Evolutionary conservation across 345 rosid genomes (phyloP).

Genomic region (Populus tremula): DNA sequence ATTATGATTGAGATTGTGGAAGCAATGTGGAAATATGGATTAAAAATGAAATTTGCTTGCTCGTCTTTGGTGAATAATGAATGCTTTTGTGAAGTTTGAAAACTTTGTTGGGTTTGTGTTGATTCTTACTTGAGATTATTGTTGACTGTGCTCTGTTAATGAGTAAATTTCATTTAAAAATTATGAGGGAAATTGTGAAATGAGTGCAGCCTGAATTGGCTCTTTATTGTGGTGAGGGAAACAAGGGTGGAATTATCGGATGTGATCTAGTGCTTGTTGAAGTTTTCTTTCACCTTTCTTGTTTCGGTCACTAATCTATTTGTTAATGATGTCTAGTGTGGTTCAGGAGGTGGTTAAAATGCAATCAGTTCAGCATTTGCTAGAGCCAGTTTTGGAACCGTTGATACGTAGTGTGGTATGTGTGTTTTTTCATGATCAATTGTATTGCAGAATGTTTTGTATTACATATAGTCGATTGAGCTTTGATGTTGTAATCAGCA

Average conservation of each 20-base stretch:
- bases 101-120: slow-evolving; percentile 2
- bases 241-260: neutral
- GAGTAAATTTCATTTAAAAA: neutral
- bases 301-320: slow-evolving; percentile 20
- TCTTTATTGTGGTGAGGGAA: neutral
- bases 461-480: neutral
- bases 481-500: neutral
- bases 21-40: neutral
- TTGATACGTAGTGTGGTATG: slow-evolving; percentile 94
- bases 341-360: slow-evolving; percentile 85
- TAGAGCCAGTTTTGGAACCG: slow-evolving; percentile 92
- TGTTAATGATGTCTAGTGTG: slow-evolving; percentile 53
- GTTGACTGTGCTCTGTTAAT: neutral
- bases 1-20: neutral
- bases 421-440: slow-evolving; percentile 4
- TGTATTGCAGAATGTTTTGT: neutral
- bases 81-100: neutral
- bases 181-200: neutral
- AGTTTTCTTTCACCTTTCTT: neutral
- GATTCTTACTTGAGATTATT: neutral
- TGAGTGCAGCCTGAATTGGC: neutral
- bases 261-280: neutral
- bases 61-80: neutral
- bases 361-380: slow-evolving; percentile 61
- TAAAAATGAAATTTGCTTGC: neutral